A percentile compares a stretch with the other conserved stretches of the same genome.
Evolutionary conservation across 495 filamentous ascomycete species (phyloP).

Genomic region (Aspergillus diversus): DNA sequence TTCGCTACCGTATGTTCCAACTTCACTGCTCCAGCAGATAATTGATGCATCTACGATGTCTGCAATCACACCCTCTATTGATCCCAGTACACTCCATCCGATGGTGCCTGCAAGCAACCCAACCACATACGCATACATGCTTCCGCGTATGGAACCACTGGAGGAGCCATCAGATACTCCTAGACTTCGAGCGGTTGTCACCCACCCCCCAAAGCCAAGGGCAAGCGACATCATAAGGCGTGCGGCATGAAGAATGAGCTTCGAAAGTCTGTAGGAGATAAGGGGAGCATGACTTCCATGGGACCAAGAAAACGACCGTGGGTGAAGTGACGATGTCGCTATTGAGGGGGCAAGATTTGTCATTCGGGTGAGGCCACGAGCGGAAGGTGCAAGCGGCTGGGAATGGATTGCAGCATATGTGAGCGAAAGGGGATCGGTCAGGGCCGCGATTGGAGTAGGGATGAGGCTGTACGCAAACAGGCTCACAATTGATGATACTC

Average conservation of each 20-base stretch:
- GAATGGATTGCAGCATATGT: conserved; percentile 96
- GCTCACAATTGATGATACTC: conserved; percentile 64
- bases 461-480: conserved; percentile 74
- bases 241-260: conserved; percentile 87
- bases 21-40: conserved; percentile 92
- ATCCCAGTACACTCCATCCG: conserved; percentile 93
- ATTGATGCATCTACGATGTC: conserved; percentile 91
- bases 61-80: conserved; percentile 89
- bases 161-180: conserved; percentile 46
- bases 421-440: conserved; percentile 88
- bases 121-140: conserved; percentile 92
- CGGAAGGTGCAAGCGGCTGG: conserved; percentile 72
- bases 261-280: conserved; percentile 82
- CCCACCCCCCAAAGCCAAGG: conserved; percentile 95
- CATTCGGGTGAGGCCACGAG: conserved; percentile 76
- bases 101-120: conserved; percentile 90
- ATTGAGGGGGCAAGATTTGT: conserved; percentile 66
- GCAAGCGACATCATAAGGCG: conserved; percentile 86
- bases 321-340: conserved; percentile 58
- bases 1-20: conserved; percentile 66
- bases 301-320: conserved; percentile 45
- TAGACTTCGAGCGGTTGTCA: conserved; percentile 81
- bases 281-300: conserved; percentile 46
- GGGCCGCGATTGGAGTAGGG: conserved; percentile 77
- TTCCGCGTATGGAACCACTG: conserved; percentile 68